Percentiles rank a stretch among this genome's conserved stretches.
Evolutionary conservation across 78 protist species (phyloP).

Genomic region (Creolimax fragrantissima): DNA sequence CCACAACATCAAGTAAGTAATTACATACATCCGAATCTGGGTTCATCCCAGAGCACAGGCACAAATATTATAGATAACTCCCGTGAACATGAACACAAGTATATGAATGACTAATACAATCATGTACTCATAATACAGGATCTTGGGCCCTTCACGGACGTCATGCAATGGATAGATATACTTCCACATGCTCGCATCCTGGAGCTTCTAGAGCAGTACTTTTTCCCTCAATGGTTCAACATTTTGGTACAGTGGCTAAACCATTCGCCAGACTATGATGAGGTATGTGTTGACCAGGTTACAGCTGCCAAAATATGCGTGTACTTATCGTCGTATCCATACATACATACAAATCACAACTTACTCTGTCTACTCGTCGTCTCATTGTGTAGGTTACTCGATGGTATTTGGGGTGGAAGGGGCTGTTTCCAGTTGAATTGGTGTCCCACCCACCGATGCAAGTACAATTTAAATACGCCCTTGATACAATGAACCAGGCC

Average conservation of each 20-base stretch:
- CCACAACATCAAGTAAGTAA: not conserved
- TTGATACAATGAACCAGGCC: not conserved
- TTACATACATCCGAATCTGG: too few relatives aligned
- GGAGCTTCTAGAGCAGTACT: not conserved
- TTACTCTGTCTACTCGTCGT: too few relatives aligned
- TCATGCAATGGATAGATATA: not conserved
- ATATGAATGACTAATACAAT: too few relatives aligned
- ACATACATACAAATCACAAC: too few relatives aligned
- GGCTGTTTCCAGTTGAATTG: not conserved
- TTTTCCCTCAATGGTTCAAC: not conserved
- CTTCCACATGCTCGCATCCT: not conserved
- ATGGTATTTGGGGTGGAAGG: constrained; percentile 4
- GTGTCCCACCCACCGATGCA: not conserved
- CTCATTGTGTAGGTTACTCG: not conserved
- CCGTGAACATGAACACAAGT: too few relatives aligned
- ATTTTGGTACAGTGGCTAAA: not conserved
- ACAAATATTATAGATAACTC: too few relatives aligned
- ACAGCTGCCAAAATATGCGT: too few relatives aligned
- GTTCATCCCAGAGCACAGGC: too few relatives aligned
- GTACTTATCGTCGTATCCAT: too few relatives aligned
- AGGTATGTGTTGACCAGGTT: too few relatives aligned
- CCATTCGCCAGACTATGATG: not conserved
- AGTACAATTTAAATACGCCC: not conserved
- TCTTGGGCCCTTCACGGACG: not conserved
- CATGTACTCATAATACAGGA: too few relatives aligned